Percentiles rank a stretch among this genome's conserved stretches.
phyloP scores from a whole-genome alignment of 345 rosid species.

The thale cress (Arabidopsis thaliana) region TAIR10.1 NC_003076.8:18986001-18986500 shows the following conservation, averaged over 20 bases:
- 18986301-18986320: conserved; percentile 3
- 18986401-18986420: conserved; percentile 32
- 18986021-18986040: conserved; percentile 14
- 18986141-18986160: neutral
- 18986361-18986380: conserved; percentile 5
- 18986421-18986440: conserved; percentile 15
- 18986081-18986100: neutral
- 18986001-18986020: conserved; percentile 38
- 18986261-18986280: conserved; percentile 9
- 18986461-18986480: conserved; percentile 6
- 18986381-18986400: conserved; percentile 25
- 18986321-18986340: conserved; percentile 9
- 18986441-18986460: neutral
- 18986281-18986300: conserved; percentile 27
- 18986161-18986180: neutral
- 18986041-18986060: conserved; percentile 23
- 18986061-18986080: conserved; percentile 4
- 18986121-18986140: neutral
- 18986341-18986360: conserved; percentile 21
- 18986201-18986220: neutral
- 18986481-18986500: conserved; percentile 28
- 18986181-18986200: neutral
- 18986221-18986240: neutral
- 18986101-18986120: conserved; percentile 1
- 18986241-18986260: conserved; percentile 7